Conservation (phyloP, 306 rosid species). For the Vigna reflexopilosa region DNA sequence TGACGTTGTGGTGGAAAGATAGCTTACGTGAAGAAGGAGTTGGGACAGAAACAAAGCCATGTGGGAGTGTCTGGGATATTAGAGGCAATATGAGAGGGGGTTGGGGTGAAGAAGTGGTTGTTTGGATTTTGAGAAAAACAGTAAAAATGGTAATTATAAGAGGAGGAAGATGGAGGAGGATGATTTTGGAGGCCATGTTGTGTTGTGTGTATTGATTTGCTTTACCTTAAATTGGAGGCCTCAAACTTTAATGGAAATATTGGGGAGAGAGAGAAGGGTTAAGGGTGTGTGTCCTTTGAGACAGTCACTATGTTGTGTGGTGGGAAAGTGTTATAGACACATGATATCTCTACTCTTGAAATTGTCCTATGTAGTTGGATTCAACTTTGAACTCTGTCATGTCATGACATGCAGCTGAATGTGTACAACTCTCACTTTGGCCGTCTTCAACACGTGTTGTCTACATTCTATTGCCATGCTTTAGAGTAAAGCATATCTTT, state of each 20-base stretch:
- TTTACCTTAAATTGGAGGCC: slow-evolving; percentile 13
- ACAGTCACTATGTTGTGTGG: neutral
- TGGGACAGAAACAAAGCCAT: slow-evolving; percentile 31
- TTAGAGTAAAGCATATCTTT: slow-evolving; percentile 10
- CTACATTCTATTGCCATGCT: neutral
- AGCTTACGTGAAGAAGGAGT: slow-evolving; percentile 53
- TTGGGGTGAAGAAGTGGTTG: slow-evolving; percentile 26
- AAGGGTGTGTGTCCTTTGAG: slow-evolving; percentile 29
- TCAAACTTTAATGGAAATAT: slow-evolving; percentile 9
- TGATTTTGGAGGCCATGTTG: slow-evolving; percentile 35
- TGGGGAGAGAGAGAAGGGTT: neutral
- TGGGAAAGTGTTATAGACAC: neutral
- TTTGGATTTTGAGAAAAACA: slow-evolving; percentile 34
- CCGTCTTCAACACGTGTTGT: slow-evolving; percentile 27
- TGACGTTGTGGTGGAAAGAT: slow-evolving; percentile 76
- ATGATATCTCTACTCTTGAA: neutral
- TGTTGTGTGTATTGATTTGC: slow-evolving; percentile 19
- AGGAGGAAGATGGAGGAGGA: slow-evolving; percentile 22
- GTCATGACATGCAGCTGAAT: slow-evolving; percentile 35
- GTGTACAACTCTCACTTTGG: slow-evolving; percentile 31
- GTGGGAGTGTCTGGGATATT: slow-evolving; percentile 57
- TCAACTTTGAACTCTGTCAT: slow-evolving; percentile 33
- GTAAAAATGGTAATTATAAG: slow-evolving; percentile 32
- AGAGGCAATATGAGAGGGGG: slow-evolving; percentile 56
- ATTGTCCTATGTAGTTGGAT: slow-evolving; percentile 34